These are phyloP conservation scores for Tetracladium marchalianum DNA, from an alignment of 495 filamentous ascomycete species.

Conservation along the genomic window DNA sequence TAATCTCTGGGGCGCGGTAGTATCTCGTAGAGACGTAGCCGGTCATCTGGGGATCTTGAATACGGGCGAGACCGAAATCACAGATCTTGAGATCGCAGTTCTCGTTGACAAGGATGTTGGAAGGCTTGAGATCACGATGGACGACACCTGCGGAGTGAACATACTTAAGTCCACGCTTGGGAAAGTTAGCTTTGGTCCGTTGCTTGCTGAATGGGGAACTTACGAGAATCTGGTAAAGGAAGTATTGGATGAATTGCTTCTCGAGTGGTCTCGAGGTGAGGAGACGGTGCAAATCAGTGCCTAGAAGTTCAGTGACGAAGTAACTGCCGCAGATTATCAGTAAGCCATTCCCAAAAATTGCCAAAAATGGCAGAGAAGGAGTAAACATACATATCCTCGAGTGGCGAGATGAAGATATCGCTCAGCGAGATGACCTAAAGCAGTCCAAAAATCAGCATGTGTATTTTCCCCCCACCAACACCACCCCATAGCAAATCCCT, in stretches of 20 bases:
- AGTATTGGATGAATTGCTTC: slow-evolving; percentile 99
- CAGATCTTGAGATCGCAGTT: slow-evolving; percentile 99
- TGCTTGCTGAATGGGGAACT: slow-evolving; percentile 16
- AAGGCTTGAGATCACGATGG: slow-evolving; percentile 93
- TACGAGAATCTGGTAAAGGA: slow-evolving; percentile 97
- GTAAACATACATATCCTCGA: slow-evolving; percentile 84
- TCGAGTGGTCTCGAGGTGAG: slow-evolving; percentile 92
- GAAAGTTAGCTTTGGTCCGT: slow-evolving; percentile 22
- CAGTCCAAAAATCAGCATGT: slow-evolving; percentile 6
- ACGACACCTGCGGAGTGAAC: slow-evolving; percentile 98
- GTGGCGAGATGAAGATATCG: slow-evolving; percentile 98
- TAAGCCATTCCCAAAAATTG: background rate
- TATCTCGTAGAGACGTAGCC: slow-evolving; percentile 98
- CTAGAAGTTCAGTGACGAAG: slow-evolving; percentile 95
- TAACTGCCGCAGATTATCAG: slow-evolving; percentile 50
- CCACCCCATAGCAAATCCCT: background rate
- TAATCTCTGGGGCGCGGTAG: slow-evolving; percentile 97
- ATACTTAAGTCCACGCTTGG: slow-evolving; percentile 92
- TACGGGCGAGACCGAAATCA: slow-evolving; percentile 93
- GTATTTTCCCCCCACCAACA: background rate
- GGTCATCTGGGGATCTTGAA: slow-evolving; percentile 99
- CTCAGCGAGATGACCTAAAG: slow-evolving; percentile 88
- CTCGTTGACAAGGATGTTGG: slow-evolving; percentile 98
- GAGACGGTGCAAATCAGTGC: slow-evolving; percentile 91
- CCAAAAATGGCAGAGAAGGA: background rate